Evolutionary conservation across 805 yeast species (phyloP).

Genomic region (Pichia nanzhaoensis): DNA sequence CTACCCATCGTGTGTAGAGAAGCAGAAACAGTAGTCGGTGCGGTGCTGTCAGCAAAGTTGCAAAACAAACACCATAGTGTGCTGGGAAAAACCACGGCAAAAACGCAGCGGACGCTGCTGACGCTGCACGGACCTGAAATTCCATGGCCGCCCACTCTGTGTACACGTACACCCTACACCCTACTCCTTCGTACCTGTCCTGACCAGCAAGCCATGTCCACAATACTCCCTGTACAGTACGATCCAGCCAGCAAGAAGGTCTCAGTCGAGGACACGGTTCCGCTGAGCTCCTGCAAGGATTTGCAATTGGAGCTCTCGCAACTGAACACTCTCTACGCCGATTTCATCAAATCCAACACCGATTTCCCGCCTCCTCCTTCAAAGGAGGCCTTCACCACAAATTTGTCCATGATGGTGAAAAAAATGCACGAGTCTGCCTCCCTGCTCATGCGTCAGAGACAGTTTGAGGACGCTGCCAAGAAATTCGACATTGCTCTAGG

Average conservation of each 20-base stretch:
- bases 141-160: no score
- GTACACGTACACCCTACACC: no score
- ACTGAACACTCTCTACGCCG: conserved; percentile 32
- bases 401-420: conserved; percentile 51
- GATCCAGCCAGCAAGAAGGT: conserved; percentile 28
- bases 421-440: conserved; percentile 62
- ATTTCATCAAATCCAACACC: conserved; percentile 38
- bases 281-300: conserved; percentile 17
- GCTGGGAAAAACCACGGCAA: no score
- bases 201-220: not conserved
- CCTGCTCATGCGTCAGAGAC: conserved; percentile 45
- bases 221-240: conserved; percentile 26
- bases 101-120: no score
- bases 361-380: conserved; percentile 52
- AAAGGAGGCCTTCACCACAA: conserved; percentile 48
- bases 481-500: conserved; percentile 62
- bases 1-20: conserved; percentile 50
- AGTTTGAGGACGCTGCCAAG: conserved; percentile 54
- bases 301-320: conserved; percentile 29
- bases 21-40: no score
- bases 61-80: no score
- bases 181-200: no score
- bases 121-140: no score
- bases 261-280: conserved; percentile 18
- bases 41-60: no score